A percentile compares a stretch with the other conserved stretches of the same genome.
phyloP scores from a whole-genome alignment of 108 stramenopile species.

The Nitzschia sp. region DNA sequence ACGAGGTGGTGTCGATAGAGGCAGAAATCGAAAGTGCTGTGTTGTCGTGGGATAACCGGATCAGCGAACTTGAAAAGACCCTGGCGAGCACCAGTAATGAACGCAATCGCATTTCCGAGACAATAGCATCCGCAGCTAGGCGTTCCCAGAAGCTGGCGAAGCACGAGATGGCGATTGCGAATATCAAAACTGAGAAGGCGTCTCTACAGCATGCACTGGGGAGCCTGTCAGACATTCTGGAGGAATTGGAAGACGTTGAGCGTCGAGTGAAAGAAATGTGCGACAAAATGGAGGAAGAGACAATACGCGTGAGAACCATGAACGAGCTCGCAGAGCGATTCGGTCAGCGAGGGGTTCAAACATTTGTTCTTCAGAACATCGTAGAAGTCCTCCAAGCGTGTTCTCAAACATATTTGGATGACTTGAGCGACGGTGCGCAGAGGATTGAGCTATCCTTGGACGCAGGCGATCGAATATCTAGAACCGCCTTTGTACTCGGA shows the following conservation, averaged over 20 bases:
- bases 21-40: neutral
- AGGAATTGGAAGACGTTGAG: slow-evolving; percentile 13
- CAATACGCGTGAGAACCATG: slow-evolving; percentile 1
- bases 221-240: neutral
- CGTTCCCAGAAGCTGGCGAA: slow-evolving; percentile 6
- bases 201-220: slow-evolving; percentile 12
- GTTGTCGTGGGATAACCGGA: neutral
- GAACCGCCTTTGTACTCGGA: slow-evolving; percentile 55
- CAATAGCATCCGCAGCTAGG: slow-evolving; percentile 17
- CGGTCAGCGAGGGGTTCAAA: slow-evolving; percentile 74
- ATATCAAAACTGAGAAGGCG: slow-evolving; percentile 12
- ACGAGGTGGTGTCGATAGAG: slow-evolving; percentile 1
- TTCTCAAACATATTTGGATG: slow-evolving; percentile 69
- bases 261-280: slow-evolving; percentile 13
- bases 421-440: slow-evolving; percentile 72
- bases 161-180: slow-evolving; percentile 1
- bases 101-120: neutral
- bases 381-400: slow-evolving; percentile 53
- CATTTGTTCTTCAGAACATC: slow-evolving; percentile 72
- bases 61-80: neutral
- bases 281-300: neutral
- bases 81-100: neutral
- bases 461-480: slow-evolving; percentile 67
- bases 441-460: slow-evolving; percentile 63
- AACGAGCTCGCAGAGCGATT: slow-evolving; percentile 51